phyloP scores from a whole-genome alignment of 2,329 filamentous ascomycete species.

The Aspergillus sclerotialis region DNA sequence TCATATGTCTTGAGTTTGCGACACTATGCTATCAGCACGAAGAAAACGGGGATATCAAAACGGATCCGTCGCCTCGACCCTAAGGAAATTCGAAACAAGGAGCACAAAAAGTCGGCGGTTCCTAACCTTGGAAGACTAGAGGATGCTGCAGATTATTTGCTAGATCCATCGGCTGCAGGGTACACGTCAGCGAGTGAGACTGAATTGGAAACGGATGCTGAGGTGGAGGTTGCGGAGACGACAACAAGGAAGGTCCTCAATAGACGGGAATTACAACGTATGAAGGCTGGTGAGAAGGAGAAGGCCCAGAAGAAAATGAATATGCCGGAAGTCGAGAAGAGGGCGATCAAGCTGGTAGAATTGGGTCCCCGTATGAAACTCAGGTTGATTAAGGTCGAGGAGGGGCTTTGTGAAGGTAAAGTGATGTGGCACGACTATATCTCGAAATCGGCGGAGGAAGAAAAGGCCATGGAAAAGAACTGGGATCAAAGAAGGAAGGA shows the following conservation, averaged over 20 bases:
- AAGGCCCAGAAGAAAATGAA: constrained; percentile 38
- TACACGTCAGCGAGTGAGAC: constrained; percentile 92
- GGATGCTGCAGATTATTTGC: constrained; percentile 91
- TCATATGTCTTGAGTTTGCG: constrained; percentile 79
- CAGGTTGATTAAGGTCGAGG: constrained; percentile 90
- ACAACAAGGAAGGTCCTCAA: constrained; percentile 48
- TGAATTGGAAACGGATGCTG: constrained; percentile 87
- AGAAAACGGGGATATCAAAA: constrained; percentile 75
- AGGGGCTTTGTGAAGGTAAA: constrained; percentile 81
- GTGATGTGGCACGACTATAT: constrained; percentile 98
- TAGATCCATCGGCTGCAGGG: constrained; percentile 69
- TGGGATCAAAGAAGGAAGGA: constrained; percentile 74
- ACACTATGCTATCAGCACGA: constrained; percentile 93
- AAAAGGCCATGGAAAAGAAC: constrained; percentile 69
- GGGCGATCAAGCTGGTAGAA: constrained; percentile 86
- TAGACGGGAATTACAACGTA: constrained; percentile 44
- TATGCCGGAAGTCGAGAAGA: constrained; percentile 61
- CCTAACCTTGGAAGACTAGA: constrained; percentile 87
- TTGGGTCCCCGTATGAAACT: constrained; percentile 84
- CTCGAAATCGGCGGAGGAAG: constrained; percentile 71
- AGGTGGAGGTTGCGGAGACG: constrained; percentile 72
- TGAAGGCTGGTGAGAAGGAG: constrained; percentile 37
- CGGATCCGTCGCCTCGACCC: constrained; percentile 76
- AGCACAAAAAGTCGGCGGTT: constrained; percentile 60
- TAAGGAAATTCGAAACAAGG: constrained; percentile 68